Evolutionary conservation across 2,329 filamentous ascomycete genomes (phyloP).

Genomic region (Trichophyton verrucosum): DNA sequence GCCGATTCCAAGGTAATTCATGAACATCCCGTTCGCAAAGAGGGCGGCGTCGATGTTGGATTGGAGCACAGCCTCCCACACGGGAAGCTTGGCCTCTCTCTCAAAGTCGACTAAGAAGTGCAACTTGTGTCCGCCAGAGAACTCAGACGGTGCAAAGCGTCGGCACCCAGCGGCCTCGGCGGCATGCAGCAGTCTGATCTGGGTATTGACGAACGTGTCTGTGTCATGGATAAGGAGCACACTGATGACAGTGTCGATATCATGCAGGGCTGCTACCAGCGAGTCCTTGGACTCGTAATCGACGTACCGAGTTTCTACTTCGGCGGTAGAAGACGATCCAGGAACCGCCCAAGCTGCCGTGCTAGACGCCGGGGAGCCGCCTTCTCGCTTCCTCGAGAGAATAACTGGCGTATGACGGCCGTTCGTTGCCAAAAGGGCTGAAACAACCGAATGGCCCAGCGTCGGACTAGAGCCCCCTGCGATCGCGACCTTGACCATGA

Average conservation of each 20-base stretch:
- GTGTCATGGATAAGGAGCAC: constrained; percentile 16
- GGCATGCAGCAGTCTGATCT: constrained; percentile 33
- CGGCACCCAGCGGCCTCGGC: constrained; percentile 33
- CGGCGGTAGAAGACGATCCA: constrained; percentile 8
- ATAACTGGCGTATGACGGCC: constrained; percentile 19
- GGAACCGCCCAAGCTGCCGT: background rate
- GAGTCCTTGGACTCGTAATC: constrained; percentile 18
- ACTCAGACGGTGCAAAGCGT: constrained; percentile 38
- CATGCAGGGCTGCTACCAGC: constrained; percentile 15
- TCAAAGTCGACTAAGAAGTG: constrained; percentile 17
- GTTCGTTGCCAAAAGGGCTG: constrained; percentile 12
- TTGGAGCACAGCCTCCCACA: constrained; percentile 19
- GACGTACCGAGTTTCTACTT: constrained; percentile 18
- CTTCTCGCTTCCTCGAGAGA: constrained; percentile 16
- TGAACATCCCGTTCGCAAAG: constrained; percentile 24
- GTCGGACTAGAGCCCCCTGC: constrained; percentile 7
- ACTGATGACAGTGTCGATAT: constrained; percentile 20
- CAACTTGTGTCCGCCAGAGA: constrained; percentile 17
- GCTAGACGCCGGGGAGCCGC: constrained; percentile 6
- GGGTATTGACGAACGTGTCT: constrained; percentile 19
- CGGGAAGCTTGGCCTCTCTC: constrained; percentile 13
- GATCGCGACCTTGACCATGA: constrained; percentile 10
- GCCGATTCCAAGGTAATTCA: constrained; percentile 26
- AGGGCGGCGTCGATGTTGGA: constrained; percentile 22
- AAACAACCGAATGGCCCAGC: constrained; percentile 7